A percentile compares a stretch with the other conserved stretches of the same genome.
Conservation (phyloP, 352 stramenopile genomes). For the Pseudoperonospora humuli region DNA sequence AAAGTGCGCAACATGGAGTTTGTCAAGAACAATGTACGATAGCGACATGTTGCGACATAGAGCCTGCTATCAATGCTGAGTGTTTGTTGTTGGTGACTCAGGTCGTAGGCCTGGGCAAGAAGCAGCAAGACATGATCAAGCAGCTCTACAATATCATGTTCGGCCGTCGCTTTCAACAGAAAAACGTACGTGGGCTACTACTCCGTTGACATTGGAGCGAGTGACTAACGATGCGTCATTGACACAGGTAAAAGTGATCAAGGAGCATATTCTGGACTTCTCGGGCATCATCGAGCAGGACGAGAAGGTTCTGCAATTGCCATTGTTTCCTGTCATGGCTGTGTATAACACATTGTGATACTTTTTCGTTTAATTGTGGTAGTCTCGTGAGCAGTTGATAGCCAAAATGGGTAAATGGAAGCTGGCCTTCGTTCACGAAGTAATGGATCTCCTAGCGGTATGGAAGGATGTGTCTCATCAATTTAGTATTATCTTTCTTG, state of each 20-base stretch:
- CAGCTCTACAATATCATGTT: constrained; percentile 81
- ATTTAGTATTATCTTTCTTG: neutral
- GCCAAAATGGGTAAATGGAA: constrained; percentile 65
- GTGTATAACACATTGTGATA: neutral
- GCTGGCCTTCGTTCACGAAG: constrained; percentile 54
- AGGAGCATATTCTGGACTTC: constrained; percentile 78
- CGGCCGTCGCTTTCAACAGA: constrained; percentile 64
- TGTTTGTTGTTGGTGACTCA: constrained; percentile 7
- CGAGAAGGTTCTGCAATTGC: constrained; percentile 36
- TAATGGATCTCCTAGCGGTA: constrained; percentile 77
- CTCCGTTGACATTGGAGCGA: neutral
- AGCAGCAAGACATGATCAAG: constrained; percentile 62
- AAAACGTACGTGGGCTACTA: constrained; percentile 41
- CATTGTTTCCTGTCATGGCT: neutral
- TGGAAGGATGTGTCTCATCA: neutral
- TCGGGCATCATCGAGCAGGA: constrained; percentile 53
- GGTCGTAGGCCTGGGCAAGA: constrained; percentile 63
- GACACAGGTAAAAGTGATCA: constrained; percentile 60
- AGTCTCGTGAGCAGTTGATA: constrained; percentile 52
- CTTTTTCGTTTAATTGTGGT: constrained; percentile 1
- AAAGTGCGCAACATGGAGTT: constrained; percentile 63
- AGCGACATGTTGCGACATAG: neutral
- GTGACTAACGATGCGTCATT: neutral
- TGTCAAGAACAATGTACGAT: constrained; percentile 38
- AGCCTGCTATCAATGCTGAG: neutral